phyloP scores from a whole-genome alignment of 805 yeast genomes.

The Candida ficus region DNA sequence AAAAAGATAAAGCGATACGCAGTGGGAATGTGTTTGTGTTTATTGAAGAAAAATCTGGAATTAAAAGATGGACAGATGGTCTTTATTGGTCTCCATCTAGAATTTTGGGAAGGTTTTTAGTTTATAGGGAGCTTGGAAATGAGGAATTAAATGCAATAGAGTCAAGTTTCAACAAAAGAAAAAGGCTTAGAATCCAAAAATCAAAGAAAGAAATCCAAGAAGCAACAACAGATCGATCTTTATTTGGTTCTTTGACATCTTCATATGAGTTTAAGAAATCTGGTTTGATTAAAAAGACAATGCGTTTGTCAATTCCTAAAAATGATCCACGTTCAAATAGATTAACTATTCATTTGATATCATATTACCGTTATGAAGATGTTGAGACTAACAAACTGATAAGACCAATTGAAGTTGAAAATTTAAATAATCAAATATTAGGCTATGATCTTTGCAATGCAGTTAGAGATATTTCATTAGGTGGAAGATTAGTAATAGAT shows the following conservation, averaged over 20 bases:
- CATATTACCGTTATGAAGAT: constrained; percentile 75
- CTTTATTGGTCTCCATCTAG: constrained; percentile 90
- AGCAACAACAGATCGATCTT: constrained; percentile 27
- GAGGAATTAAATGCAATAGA: no score
- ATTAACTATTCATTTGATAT: constrained; percentile 61
- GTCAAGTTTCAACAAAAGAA: no score
- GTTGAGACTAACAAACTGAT: constrained; percentile 51
- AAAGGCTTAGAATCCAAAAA: no score
- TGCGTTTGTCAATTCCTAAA: constrained; percentile 36
- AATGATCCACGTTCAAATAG: constrained; percentile 12
- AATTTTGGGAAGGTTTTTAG: constrained; percentile 77
- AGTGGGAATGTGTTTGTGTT: constrained; percentile 85
- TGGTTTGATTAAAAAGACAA: constrained; percentile 80
- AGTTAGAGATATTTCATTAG: constrained; percentile 52
- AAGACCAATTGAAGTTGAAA: constrained; percentile 51
- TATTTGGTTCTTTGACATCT: constrained; percentile 53
- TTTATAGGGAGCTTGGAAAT: constrained; percentile 71
- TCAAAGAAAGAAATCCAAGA: constrained; percentile 8
- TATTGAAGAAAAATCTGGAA: constrained; percentile 75
- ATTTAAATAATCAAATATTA: constrained; percentile 44
- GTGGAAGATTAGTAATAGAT: constrained; percentile 45
- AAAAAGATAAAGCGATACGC: constrained; percentile 56
- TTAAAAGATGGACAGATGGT: constrained; percentile 97
- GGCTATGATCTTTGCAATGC: constrained; percentile 48
- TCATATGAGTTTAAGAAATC: constrained; percentile 61